Base-by-base conservation (phyloP, 306 rosid species). In the Rosa chinensis region DNA sequence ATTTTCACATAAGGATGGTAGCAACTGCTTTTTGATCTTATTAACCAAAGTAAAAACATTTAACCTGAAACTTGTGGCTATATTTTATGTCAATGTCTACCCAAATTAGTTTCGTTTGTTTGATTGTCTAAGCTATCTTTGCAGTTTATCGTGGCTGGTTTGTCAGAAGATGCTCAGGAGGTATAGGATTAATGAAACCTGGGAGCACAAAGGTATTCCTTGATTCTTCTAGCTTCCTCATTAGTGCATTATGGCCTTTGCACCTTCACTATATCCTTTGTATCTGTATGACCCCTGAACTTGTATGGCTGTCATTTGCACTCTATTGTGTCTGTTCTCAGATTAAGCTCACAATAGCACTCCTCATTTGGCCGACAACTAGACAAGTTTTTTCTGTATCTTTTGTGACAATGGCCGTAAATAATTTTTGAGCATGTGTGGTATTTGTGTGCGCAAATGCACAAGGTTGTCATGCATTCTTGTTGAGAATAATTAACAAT, bases 131-230 rank as follows among this genome's bases (percentile, higher is more conserved):
- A 49, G 64, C 70, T 73, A 45, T 28, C 70, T 28, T 81, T 79
- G 82, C 91, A 96, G 99, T 88, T 82, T 87, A 90, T 69, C 98
- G 98, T 81, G 98, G 99, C 67, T 96, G 92, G 96, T 66, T 91
- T 84, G 97, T 93, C 84, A 84, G 98, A 82, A 86, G 89, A 89
- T 93, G 88, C 91, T 96, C 98, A 55, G 94, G 94, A 74, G 90
- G 90, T 80, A 82, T 96, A 77, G 94, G 97, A 72, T 82, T 87
- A 44, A 52, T 84, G 87, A 88, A 86, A 79, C 75, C 88, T 7
- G 84, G 82, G 44, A 89, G 88, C 82, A 48, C 59, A 61, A 86
- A 89, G 98, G 99, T 96, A 90, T 56, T 11, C 74, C 50, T 74
- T 23, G 4, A 63, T 74, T 10, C 20, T 49, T 17, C 53, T 40